Percentiles rank a stretch among this genome's conserved stretches.
Conservation (phyloP, 164 flowering plant genomes). For the Magnolia officinalis region DNA sequence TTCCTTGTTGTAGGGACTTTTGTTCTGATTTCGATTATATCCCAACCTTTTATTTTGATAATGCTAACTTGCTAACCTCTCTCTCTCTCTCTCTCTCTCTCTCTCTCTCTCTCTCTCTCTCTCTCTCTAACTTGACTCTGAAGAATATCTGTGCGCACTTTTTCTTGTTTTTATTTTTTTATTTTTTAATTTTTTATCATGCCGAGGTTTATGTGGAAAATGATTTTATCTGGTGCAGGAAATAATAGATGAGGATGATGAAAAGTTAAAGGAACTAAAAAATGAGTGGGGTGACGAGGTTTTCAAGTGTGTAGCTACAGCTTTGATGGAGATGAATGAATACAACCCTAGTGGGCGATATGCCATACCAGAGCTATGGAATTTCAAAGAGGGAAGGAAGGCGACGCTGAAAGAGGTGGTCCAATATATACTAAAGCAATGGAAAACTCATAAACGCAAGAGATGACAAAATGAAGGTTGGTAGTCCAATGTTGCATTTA, state of each 20-base stretch:
- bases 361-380: constrained; percentile 47
- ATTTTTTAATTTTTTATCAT: too few relatives aligned
- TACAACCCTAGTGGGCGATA: constrained; percentile 62
- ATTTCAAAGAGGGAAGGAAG: constrained; percentile 40
- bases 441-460: constrained; percentile 28
- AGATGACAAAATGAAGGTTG: constrained; percentile 6
- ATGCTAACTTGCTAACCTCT: too few relatives aligned
- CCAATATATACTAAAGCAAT: constrained; percentile 20
- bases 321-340: constrained; percentile 46
- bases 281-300: constrained; percentile 39
- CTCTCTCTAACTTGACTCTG: too few relatives aligned
- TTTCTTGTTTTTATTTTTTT: too few relatives aligned
- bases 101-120: too few relatives aligned
- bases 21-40: too few relatives aligned
- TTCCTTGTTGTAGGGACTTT: too few relatives aligned
- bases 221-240: constrained; percentile 27
- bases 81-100: too few relatives aligned
- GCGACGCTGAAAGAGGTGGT: constrained; percentile 49
- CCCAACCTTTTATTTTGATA: too few relatives aligned
- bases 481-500: not conserved
- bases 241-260: constrained; percentile 48
- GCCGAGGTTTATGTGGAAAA: not conserved
- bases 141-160: too few relatives aligned
- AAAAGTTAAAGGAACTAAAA: constrained; percentile 35
- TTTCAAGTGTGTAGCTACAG: constrained; percentile 35